Percentiles rank a stretch among this genome's conserved stretches.
These are phyloP conservation scores for Phyllosticta ampelicida DNA, from an alignment of 2,329 filamentous ascomycete genomes.

Conservation along the genomic window DNA sequence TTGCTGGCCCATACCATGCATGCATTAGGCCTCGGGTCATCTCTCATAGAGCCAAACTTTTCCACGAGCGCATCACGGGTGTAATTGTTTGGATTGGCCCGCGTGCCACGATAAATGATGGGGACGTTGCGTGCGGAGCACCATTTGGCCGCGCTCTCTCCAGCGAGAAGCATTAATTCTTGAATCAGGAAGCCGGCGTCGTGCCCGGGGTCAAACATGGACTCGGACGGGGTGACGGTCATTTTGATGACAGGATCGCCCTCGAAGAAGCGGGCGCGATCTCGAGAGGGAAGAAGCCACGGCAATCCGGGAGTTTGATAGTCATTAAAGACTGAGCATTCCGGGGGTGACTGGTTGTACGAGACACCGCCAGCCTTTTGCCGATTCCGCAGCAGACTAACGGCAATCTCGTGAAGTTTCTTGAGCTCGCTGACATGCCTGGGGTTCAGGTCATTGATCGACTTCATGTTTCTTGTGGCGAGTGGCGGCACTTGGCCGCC, in stretches of 20 bases:
- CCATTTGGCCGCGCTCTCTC: conserved; percentile 41
- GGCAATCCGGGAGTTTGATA: conserved; percentile 22
- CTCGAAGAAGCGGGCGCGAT: conserved; percentile 26
- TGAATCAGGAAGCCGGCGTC: conserved; percentile 21
- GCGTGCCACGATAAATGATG: conserved; percentile 37
- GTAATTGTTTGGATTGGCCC: conserved; percentile 16
- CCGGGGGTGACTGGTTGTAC: conserved; percentile 19
- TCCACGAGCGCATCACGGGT: conserved; percentile 17
- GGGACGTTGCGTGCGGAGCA: conserved; percentile 42
- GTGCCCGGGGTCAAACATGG: conserved; percentile 16
- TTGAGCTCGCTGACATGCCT: conserved; percentile 23
- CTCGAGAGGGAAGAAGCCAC: conserved; percentile 31
- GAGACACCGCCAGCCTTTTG: conserved; percentile 29
- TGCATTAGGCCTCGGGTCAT: conserved; percentile 25
- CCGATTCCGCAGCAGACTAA: conserved; percentile 22
- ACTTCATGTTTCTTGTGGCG: background rate
- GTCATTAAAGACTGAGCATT: conserved; percentile 28
- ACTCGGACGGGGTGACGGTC: conserved; percentile 12
- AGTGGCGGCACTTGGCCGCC: conserved; percentile 20
- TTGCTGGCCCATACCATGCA: conserved; percentile 29
- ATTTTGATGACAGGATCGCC: conserved; percentile 36
- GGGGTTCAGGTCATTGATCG: background rate
- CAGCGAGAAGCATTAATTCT: conserved; percentile 45
- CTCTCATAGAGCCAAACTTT: conserved; percentile 26
- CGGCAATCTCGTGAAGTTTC: conserved; percentile 26